Percentiles rank a stretch among this genome's conserved stretches.
Conservation (phyloP, 192 early-diverging fungal genomes). For the Gryganskiella cystojenkinii region DNA sequence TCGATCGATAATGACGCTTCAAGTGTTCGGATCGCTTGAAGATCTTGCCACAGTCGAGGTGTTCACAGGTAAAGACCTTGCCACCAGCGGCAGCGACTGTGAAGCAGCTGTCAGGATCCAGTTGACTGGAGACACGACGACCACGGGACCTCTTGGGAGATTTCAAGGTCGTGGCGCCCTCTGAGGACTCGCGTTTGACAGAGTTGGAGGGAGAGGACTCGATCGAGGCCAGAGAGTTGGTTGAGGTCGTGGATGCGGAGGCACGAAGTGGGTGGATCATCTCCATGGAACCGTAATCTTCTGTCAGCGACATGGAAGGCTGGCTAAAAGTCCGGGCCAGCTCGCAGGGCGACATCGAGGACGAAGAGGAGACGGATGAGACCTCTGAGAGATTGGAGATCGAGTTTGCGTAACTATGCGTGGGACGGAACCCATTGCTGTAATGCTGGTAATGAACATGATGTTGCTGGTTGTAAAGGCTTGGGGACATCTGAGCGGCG, state of each 20-base stretch:
- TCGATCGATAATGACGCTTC: constrained; percentile 68
- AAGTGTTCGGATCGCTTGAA: constrained; percentile 71
- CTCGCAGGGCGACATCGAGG: too few species aligned
- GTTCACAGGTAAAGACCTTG: constrained; percentile 63
- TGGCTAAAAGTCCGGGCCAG: too few species aligned
- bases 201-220: background rate
- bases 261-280: too few species aligned
- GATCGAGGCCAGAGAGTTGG: too few species aligned
- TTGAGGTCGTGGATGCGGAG: too few species aligned
- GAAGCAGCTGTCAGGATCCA: constrained; percentile 45
- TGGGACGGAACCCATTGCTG: constrained; percentile 15
- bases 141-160: constrained; percentile 61
- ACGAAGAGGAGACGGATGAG: constrained; percentile 8
- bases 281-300: too few species aligned
- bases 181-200: too few species aligned
- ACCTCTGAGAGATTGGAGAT: constrained; percentile 29
- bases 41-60: constrained; percentile 65
- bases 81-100: constrained; percentile 30
- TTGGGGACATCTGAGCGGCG: too few species aligned
- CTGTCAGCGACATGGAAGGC: background rate
- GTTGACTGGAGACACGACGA: constrained; percentile 58
- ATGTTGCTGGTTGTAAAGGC: too few species aligned
- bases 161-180: too few species aligned
- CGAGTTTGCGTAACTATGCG: constrained; percentile 40
- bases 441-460: too few species aligned